Conservation (phyloP, 352 stramenopile species). For the Globisporangium rhizosaccharum region DNA sequence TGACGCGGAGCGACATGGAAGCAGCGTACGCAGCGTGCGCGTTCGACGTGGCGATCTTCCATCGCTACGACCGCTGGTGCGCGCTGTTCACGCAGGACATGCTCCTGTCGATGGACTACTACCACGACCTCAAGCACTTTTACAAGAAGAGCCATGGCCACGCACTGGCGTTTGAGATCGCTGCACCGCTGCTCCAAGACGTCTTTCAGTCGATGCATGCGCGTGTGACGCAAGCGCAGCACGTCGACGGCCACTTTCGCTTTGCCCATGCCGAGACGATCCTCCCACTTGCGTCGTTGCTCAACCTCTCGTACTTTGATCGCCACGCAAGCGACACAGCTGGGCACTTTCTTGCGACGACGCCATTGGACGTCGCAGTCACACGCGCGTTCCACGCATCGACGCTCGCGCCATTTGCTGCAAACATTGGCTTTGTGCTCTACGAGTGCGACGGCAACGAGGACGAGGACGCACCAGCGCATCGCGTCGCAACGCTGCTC, state of each 20-base stretch:
- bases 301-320: slow-evolving; percentile 74
- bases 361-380: slow-evolving; percentile 39
- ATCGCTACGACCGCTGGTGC: slow-evolving; percentile 56
- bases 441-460: slow-evolving; percentile 42
- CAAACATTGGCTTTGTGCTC: slow-evolving; percentile 80
- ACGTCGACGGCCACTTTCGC: slow-evolving; percentile 65
- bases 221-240: slow-evolving; percentile 8
- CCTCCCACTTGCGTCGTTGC: slow-evolving; percentile 60
- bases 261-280: slow-evolving; percentile 85
- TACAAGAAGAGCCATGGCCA: slow-evolving; percentile 82
- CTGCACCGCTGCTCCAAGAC: slow-evolving; percentile 59
- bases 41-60: slow-evolving; percentile 65
- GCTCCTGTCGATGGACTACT: slow-evolving; percentile 81
- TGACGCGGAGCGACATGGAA: slow-evolving; percentile 64
- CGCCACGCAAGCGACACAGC: slow-evolving; percentile 42
- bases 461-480: slow-evolving; percentile 4
- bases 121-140: slow-evolving; percentile 84
- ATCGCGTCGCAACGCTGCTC: slow-evolving; percentile 50
- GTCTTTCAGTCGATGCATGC: slow-evolving; percentile 53
- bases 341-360: slow-evolving; percentile 55
- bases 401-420: slow-evolving; percentile 58
- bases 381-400: slow-evolving; percentile 57
- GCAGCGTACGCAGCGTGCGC: slow-evolving; percentile 74
- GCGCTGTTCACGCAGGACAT: slow-evolving; percentile 54
- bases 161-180: slow-evolving; percentile 67